Percentiles rank a stretch among this genome's conserved stretches.
Evolutionary conservation across 1,284 basidiomycete genomes (phyloP).

Genomic region (Farysia itapuensis): DNA sequence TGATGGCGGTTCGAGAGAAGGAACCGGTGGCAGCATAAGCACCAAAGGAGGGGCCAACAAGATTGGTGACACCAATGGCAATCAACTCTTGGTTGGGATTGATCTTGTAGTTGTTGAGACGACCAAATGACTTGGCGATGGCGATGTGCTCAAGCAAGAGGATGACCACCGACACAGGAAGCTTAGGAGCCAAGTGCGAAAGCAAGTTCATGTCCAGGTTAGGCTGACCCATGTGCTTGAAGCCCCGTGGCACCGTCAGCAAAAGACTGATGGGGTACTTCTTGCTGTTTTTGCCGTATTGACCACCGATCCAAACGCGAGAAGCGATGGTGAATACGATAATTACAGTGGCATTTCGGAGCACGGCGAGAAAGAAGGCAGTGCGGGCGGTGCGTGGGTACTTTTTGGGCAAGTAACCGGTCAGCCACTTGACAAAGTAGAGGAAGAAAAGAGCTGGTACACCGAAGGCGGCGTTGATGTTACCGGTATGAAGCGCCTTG

Average conservation of each 20-base stretch:
- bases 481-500: conserved; percentile 74
- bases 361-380: conserved; percentile 54
- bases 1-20: conserved; percentile 93
- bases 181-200: conserved; percentile 71
- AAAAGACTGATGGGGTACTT: conserved; percentile 85
- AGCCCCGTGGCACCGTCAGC: conserved; percentile 67
- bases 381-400: conserved; percentile 77
- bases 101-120: conserved; percentile 95
- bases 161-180: conserved; percentile 92
- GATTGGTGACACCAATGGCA: conserved; percentile 93
- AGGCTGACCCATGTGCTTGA: conserved; percentile 72
- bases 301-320: conserved; percentile 43
- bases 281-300: conserved; percentile 67
- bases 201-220: conserved; percentile 71
- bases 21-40: conserved; percentile 97
- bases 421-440: conserved; percentile 73
- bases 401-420: conserved; percentile 67
- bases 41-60: conserved; percentile 67
- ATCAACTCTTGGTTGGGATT: conserved; percentile 96
- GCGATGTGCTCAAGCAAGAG: conserved; percentile 94
- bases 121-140: conserved; percentile 88
- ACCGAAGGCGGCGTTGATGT: conserved; percentile 86
- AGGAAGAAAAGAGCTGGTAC: conserved; percentile 74
- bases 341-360: conserved; percentile 58
- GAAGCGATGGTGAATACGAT: conserved; percentile 65